Conservation (phyloP, 495 filamentous ascomycete species). For the Thermothielavioides terrestris region DNA sequence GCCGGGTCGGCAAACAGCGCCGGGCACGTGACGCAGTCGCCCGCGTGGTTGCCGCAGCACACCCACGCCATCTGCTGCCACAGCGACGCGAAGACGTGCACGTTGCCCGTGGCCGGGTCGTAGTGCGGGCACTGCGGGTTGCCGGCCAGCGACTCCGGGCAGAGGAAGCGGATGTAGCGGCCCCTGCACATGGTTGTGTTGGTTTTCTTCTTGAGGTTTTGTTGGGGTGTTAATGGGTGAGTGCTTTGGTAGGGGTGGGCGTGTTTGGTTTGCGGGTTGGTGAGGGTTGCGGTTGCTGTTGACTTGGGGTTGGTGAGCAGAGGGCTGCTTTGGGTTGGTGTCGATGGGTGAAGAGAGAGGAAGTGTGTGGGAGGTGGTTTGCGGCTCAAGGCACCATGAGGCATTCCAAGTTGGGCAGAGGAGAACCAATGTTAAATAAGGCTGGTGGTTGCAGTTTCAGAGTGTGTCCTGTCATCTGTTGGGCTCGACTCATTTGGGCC, state of each 20-base stretch:
- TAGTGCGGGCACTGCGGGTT: not conserved
- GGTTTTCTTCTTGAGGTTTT: not conserved
- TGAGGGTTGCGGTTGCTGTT: slow-evolving; percentile 9
- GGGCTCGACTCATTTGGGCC: too few relatives aligned
- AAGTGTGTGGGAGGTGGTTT: too few relatives aligned
- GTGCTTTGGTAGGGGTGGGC: too few relatives aligned
- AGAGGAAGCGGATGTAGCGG: not conserved
- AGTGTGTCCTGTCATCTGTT: too few relatives aligned
- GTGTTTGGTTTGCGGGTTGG: slow-evolving; percentile 2
- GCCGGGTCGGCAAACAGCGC: not conserved
- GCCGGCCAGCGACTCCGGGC: not conserved
- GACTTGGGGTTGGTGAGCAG: slow-evolving; percentile 1
- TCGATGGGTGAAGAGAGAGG: too few relatives aligned
- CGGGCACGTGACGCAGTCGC: not conserved
- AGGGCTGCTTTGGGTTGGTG: too few relatives aligned
- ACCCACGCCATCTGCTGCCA: not conserved
- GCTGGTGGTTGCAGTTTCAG: too few relatives aligned
- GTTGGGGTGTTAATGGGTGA: too few relatives aligned
- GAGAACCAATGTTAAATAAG: too few relatives aligned
- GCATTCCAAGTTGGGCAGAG: too few relatives aligned
- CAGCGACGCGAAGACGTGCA: not conserved
- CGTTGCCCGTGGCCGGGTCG: not conserved
- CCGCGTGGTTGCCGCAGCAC: not conserved
- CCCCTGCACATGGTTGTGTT: not conserved
- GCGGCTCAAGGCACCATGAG: too few relatives aligned